Percentiles rank a stretch among this genome's conserved stretches.
Conservation (phyloP, 257 asterid species). For the Nicotiana paniculata region DNA sequence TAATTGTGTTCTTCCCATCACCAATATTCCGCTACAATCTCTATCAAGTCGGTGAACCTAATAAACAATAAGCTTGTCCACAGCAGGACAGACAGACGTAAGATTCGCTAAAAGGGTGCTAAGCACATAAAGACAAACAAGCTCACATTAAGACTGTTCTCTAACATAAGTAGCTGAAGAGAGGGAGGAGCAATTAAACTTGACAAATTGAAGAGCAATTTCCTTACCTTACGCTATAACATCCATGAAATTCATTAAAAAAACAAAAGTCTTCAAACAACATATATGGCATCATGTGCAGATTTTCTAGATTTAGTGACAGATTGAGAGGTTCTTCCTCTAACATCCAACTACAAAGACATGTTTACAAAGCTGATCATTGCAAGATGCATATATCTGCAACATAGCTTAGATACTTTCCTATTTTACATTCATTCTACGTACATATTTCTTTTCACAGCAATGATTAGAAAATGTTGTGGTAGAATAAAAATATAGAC, state of each 20-base stretch:
- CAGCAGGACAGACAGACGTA: slow-evolving; percentile 20
- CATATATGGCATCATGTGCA: not conserved
- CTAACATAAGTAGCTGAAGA: not conserved
- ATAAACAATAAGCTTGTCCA: slow-evolving; percentile 35
- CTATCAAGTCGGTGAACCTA: slow-evolving; percentile 98
- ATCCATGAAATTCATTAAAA: not conserved
- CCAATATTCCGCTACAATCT: slow-evolving; percentile 90
- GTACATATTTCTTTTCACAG: not conserved
- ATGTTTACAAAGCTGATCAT: not conserved
- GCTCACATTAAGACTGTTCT: not conserved
- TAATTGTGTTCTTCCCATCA: slow-evolving; percentile 89
- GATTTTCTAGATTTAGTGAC: not conserved
- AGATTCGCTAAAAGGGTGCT: slow-evolving; percentile 8
- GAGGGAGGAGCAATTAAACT: not conserved
- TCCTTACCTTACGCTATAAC: not conserved
- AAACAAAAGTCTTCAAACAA: not conserved
- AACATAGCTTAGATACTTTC: not conserved
- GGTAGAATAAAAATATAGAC: not conserved
- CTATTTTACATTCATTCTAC: not conserved
- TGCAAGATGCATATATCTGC: not conserved
- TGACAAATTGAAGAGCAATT: not conserved
- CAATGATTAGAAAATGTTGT: not conserved
- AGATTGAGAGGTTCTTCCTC: not conserved
- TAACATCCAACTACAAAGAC: not conserved
- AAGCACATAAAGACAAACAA: not conserved